These are phyloP conservation scores for Cystobasidium ongulense DNA, from an alignment of 768 basidiomycete genomes.

Conservation along the genomic window DNA sequence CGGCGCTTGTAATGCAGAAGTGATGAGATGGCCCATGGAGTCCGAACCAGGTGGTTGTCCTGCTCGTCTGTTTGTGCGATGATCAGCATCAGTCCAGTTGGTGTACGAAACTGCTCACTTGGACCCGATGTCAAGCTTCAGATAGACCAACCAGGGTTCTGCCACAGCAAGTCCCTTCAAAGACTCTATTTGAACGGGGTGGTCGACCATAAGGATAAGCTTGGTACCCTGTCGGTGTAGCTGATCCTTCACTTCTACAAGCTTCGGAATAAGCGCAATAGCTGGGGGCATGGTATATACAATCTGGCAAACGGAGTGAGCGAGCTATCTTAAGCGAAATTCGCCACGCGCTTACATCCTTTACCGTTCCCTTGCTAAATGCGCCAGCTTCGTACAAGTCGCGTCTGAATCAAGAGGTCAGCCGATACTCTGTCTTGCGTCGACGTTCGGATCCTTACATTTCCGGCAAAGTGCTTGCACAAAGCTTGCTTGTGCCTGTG, in stretches of 20 bases:
- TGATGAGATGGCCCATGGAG: slow-evolving; percentile 14
- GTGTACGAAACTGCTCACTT: neutral
- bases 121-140: slow-evolving; percentile 28
- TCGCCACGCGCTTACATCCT: slow-evolving; percentile 12
- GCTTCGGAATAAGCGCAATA: neutral
- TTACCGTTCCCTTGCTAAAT: slow-evolving; percentile 4
- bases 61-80: slow-evolving; percentile 9
- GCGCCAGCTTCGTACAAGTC: slow-evolving; percentile 4
- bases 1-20: neutral
- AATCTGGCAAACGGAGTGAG: neutral
- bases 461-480: slow-evolving; percentile 15
- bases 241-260: neutral
- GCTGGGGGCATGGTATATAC: slow-evolving; percentile 22
- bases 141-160: slow-evolving; percentile 8
- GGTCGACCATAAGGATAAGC: slow-evolving; percentile 18
- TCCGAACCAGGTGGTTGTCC: slow-evolving; percentile 11
- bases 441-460: neutral
- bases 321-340: neutral
- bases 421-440: neutral
- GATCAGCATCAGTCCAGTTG: neutral
- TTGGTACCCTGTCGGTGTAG: neutral
- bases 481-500: slow-evolving; percentile 2
- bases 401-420: neutral
- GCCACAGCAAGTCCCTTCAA: neutral
- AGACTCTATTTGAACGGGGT: slow-evolving; percentile 10